These are phyloP conservation scores for Phialophora macrospora DNA, from an alignment of 2,329 filamentous ascomycete species.

Conservation along the genomic window DNA sequence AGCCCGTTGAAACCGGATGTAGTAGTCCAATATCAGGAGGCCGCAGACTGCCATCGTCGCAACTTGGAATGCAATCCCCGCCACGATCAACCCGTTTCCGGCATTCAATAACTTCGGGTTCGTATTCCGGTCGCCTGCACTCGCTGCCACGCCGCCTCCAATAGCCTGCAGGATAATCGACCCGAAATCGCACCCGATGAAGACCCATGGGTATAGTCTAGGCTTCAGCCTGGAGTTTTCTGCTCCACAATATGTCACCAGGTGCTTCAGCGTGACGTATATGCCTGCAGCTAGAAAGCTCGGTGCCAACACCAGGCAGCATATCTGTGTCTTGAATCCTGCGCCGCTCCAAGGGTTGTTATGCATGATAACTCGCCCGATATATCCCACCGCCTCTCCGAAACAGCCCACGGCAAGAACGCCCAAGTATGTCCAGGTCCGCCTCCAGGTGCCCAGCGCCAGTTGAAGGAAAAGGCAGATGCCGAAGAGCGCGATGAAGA, in stretches of 20 bases:
- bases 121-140: constrained; percentile 45
- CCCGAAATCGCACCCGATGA: constrained; percentile 63
- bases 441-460: constrained; percentile 55
- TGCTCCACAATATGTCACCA: constrained; percentile 61
- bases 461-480: constrained; percentile 56
- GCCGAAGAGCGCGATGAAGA: constrained; percentile 61
- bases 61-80: constrained; percentile 64
- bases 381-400: constrained; percentile 62
- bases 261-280: constrained; percentile 62
- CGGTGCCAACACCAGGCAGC: constrained; percentile 61
- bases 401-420: constrained; percentile 54
- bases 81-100: constrained; percentile 63
- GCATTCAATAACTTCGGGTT: constrained; percentile 47
- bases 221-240: constrained; percentile 56
- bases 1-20: constrained; percentile 46
- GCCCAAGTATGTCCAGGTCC: constrained; percentile 62
- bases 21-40: constrained; percentile 49
- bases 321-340: constrained; percentile 55
- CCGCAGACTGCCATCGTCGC: constrained; percentile 51
- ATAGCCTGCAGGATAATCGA: constrained; percentile 63
- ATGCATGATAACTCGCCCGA: constrained; percentile 60
- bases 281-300: constrained; percentile 62
- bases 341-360: constrained; percentile 61
- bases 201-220: constrained; percentile 62
- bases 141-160: constrained; percentile 62